Base-by-base conservation (phyloP, 2,329 filamentous ascomycete species). In the Penicillium sp. region DNA sequence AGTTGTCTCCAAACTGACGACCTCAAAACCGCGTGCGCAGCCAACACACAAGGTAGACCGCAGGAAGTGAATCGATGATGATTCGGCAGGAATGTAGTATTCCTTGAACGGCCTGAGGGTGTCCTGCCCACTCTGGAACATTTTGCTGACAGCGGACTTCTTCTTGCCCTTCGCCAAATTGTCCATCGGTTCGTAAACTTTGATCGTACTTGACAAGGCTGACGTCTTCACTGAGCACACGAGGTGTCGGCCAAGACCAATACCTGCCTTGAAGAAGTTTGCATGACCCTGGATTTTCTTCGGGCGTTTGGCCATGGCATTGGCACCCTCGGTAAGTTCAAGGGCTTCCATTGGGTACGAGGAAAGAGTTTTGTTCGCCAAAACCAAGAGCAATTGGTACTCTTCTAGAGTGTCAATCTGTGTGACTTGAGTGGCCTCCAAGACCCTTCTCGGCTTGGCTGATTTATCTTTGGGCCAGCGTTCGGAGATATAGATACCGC, bases 141-240 rank as follows among this genome's bases (percentile, higher is more conserved):
- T 95, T 76, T 95, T 96, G 61, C 89, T 87, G 54, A 99, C 86
- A 16, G 94, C 93, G 66, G 92, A 94, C 70, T 96, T 95, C 78
- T 95, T 96, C 79, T 94, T 95, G 53, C 89, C 90, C 77, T 92
- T 94, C 49, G 88, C 87, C 81, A 95, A 88, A 57, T 90, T 88
- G 69, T 97, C 94, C 75, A 95, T 96, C 1, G 94, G 94, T 75
- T 99, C 93, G 74, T 90, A 97, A n/a, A 97, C 94, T 75, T 97
- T 97, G 79, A 99, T 96, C 2, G 93, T 97, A 13, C 90, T 95
- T 47, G 90, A 96, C 29, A 97, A 79, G 3, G 92, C 89, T 16
- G 89, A 93, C 38, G 90, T 95, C 78, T 96, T 97, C 66, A 97
- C 94, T 63, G 90, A 95, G 75, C 93, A 97, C 28, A 99, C 94